Evolutionary conservation across 2,329 filamentous ascomycete species (phyloP), one percentile per base, ranked within the genome.

Genomic region (Parafenestella ontariensis): DNA sequence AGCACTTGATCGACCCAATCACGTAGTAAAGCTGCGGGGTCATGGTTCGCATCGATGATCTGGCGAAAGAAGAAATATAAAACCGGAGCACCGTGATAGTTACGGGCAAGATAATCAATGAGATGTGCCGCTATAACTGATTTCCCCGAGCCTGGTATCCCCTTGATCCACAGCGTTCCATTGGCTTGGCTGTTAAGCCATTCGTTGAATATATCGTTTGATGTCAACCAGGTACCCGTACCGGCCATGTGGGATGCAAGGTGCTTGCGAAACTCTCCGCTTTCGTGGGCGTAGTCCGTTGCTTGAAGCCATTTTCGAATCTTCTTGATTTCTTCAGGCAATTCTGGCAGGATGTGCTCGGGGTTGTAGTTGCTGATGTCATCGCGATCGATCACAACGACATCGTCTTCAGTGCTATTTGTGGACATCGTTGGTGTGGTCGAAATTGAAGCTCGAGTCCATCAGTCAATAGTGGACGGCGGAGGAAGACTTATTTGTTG

Each of bases 51-150:
- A 34, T 63, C 58, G 41, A 78, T 66, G 46, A 76, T 77, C n/a
- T 76, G 64, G 7, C 73, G 66, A 43, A 77, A 77, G 58, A 77
- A 78, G 62, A 78, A 77, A 56, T 65, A 76, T 1, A 77, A 47
- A 1, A 77, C 70, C 1, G 68, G 66, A 5, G 34, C 34, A 11
- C 29, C 37, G 18, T 7, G 15, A 15, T 53, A 11, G 5, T 34
- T 13, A 45, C 49, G 23, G 10, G 40, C 6, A n/a, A 64, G 24
- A 44, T 57, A 21, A 18, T 61, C 41, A 17, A 67, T 53, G 6
- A 68, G 26, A 29, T 52, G 55, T 3, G 75, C 73, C 17, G 74
- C 72, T 4, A 75, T 33, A n/a, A 73, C 73, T 1, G 66, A 71
- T 47, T 71, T 74, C 13, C 78, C 78, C 2, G 73, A 71, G 0